Base-by-base conservation (phyloP, 306 rosid genomes). In the Lotus japonicus region DNA sequence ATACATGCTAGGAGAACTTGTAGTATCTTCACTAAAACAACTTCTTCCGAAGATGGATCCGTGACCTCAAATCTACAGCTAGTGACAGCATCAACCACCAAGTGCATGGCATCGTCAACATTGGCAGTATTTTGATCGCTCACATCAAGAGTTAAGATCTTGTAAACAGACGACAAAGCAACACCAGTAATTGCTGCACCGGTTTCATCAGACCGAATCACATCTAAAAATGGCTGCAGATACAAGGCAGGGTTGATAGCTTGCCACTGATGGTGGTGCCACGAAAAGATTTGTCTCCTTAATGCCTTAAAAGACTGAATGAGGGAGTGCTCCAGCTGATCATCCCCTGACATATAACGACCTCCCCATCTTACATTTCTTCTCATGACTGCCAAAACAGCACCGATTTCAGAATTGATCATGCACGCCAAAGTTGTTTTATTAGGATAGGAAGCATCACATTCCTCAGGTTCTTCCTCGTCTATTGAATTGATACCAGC, bases 281-380 rank as follows among this genome's bases (percentile, higher is more conserved):
- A 94, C 28, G 80, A 88, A 85, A 88, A 94, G 9, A 94, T 85
- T 69, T 94, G 88, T 65, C 83, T 87, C 70, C 92, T 86, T 28
- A 90, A 81, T n/a, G 82, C 85, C 86, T 90, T 94, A 80, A 94
- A 80, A 35, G 99, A 90, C 66, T 85, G 92, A 79, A 94, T 88
- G 31, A 94, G 84, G 71, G 88, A 84, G 88, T 94, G 96, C 36
- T 94, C 99, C 69, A 95, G 78, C 81, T 90, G 97, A 85, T 95
- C 99, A 68, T 94, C 99, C n/a, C 97, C 89, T 3, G 97, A 82
- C 79, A 85, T 85, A 83, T 87, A 90, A 39, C 89, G 96, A 14
- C 91, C 87, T 50, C 95, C 97, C 99, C 97, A 94, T 77, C 96
- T 82, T 28, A 88, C 97, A 78, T 94, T 90, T 84, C 97, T 87